A percentile compares a stretch with the other conserved stretches of the same genome.
phyloP scores from a whole-genome alignment of 805 yeast species.

The Lachancea meyersii region DNA sequence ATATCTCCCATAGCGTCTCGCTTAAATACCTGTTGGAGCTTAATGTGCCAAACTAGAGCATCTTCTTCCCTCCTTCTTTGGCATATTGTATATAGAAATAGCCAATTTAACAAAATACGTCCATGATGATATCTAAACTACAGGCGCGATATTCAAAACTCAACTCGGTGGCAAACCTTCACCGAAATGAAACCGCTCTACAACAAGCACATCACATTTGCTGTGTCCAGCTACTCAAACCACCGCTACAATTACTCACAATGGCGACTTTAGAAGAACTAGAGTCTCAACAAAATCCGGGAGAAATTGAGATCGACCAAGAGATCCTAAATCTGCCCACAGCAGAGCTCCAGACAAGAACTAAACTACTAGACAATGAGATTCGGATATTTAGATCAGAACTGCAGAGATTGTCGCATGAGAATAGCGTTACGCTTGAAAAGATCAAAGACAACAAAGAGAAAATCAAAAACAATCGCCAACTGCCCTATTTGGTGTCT shows the following conservation, averaged over 20 bases:
- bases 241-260: not conserved
- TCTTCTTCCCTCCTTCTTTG: not conserved
- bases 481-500: slow-evolving; percentile 92
- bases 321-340: slow-evolving; percentile 77
- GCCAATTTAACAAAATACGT: not conserved
- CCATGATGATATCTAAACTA: not conserved
- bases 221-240: not conserved
- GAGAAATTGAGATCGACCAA: slow-evolving; percentile 61
- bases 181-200: not conserved
- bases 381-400: slow-evolving; percentile 93
- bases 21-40: too few species aligned
- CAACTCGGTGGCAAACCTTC: slow-evolving; percentile 6
- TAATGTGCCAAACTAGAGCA: too few species aligned
- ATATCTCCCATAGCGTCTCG: not conserved
- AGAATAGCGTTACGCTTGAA: slow-evolving; percentile 85
- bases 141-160: not conserved
- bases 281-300: slow-evolving; percentile 44
- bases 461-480: slow-evolving; percentile 91
- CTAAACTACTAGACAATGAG: slow-evolving; percentile 86
- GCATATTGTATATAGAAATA: not conserved
- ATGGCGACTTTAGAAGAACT: slow-evolving; percentile 87
- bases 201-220: too few species aligned
- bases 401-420: slow-evolving; percentile 83
- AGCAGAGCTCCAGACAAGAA: slow-evolving; percentile 75
- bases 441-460: slow-evolving; percentile 94